Evolutionary conservation across 2,329 filamentous ascomycete species (phyloP).

Genomic region (Diaporthe nobilis): DNA sequence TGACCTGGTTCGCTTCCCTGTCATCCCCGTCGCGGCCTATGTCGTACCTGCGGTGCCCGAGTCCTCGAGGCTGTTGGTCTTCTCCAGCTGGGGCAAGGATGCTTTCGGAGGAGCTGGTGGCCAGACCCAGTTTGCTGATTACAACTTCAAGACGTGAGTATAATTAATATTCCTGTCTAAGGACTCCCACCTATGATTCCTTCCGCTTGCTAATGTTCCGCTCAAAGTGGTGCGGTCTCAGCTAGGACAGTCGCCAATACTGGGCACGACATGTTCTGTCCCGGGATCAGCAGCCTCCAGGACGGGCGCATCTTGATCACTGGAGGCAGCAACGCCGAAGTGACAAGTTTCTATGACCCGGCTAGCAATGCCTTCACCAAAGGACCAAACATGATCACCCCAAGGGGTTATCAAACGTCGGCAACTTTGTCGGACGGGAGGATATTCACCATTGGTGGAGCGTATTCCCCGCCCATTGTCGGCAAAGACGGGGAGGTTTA

Average conservation of each 20-base stretch:
- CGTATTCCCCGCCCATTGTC: slow-evolving; percentile 59
- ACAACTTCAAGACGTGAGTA: slow-evolving; percentile 36
- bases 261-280: slow-evolving; percentile 65
- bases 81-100: slow-evolving; percentile 47
- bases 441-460: slow-evolving; percentile 68
- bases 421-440: slow-evolving; percentile 61
- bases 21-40: slow-evolving; percentile 49
- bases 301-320: slow-evolving; percentile 62
- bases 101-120: slow-evolving; percentile 44
- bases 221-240: slow-evolving; percentile 30
- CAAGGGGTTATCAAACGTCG: slow-evolving; percentile 63
- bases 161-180: neutral
- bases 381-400: slow-evolving; percentile 55
- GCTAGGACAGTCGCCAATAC: slow-evolving; percentile 49
- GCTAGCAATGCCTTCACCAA: slow-evolving; percentile 50
- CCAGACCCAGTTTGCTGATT: slow-evolving; percentile 33
- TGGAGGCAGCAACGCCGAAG: slow-evolving; percentile 60
- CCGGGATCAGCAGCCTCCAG: slow-evolving; percentile 60
- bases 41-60: slow-evolving; percentile 47
- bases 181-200: too few species aligned
- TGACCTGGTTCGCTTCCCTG: slow-evolving; percentile 46
- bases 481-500: slow-evolving; percentile 68
- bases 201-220: neutral
- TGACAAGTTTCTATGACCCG: slow-evolving; percentile 60
- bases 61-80: slow-evolving; percentile 45